Evolutionary conservation across 495 filamentous ascomycete species (phyloP).

Genomic region (Diplogelasinospora grovesii): DNA sequence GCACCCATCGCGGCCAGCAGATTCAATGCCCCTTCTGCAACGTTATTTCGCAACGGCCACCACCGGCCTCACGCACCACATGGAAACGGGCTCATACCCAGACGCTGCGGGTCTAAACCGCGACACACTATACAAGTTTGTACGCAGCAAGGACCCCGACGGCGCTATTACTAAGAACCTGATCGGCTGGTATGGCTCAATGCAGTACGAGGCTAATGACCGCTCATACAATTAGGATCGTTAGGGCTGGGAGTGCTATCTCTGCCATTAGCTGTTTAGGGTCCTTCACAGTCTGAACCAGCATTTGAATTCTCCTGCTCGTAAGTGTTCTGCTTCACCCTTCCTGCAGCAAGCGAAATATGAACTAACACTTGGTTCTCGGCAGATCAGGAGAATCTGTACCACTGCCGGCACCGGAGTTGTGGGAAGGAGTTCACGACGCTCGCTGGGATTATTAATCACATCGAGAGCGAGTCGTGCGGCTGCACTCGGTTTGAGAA

Average conservation of each 20-base stretch:
- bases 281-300: constrained; percentile 13
- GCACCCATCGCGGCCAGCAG: constrained; percentile 17
- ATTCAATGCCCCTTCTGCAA: constrained; percentile 29
- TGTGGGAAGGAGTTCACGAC: constrained; percentile 43
- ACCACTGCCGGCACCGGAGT: constrained; percentile 44
- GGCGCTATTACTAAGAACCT: constrained; percentile 29
- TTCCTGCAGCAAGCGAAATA: background rate
- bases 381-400: constrained; percentile 39
- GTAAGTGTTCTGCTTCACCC: constrained; percentile 18
- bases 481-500: constrained; percentile 40
- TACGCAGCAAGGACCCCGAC: constrained; percentile 24
- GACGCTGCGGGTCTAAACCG: constrained; percentile 14
- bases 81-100: constrained; percentile 23
- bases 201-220: constrained; percentile 15
- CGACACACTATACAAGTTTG: constrained; percentile 23
- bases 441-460: constrained; percentile 45
- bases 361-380: background rate
- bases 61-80: constrained; percentile 26
- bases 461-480: constrained; percentile 51
- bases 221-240: constrained; percentile 29
- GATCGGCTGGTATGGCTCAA: constrained; percentile 18
- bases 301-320: constrained; percentile 29
- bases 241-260: constrained; percentile 22
- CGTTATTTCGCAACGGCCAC: constrained; percentile 17
- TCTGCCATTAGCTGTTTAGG: constrained; percentile 23